Conservation (phyloP, 768 basidiomycete species). For the Infundibulicybe gibba region DNA sequence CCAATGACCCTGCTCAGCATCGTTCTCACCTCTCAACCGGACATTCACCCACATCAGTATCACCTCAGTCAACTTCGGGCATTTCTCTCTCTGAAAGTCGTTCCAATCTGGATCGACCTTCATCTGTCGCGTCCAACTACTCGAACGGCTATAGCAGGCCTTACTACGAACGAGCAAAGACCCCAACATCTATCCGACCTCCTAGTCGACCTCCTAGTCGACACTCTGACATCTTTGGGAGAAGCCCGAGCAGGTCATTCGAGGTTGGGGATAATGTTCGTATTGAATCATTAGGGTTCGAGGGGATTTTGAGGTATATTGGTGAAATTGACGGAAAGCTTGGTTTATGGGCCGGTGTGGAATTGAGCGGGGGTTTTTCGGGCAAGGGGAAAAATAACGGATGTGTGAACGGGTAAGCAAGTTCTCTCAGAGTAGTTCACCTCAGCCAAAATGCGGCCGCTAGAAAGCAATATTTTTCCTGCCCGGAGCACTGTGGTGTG, state of each 20-base stretch:
- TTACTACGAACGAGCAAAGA: slow-evolving; percentile 45
- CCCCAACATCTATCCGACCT: slow-evolving; percentile 35
- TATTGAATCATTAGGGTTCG: slow-evolving; percentile 85
- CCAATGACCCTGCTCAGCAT: slow-evolving; percentile 78
- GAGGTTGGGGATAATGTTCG: slow-evolving; percentile 80
- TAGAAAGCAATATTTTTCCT: slow-evolving; percentile 82
- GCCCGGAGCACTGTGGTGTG: slow-evolving; percentile 84
- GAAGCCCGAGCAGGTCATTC: slow-evolving; percentile 45
- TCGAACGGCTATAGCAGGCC: slow-evolving; percentile 28
- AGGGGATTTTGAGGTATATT: slow-evolving; percentile 76
- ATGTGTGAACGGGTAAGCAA: slow-evolving; percentile 77
- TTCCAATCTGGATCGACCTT: slow-evolving; percentile 41
- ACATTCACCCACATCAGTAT: slow-evolving; percentile 43
- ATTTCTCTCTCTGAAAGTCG: slow-evolving; percentile 48
- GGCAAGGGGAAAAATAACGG: slow-evolving; percentile 98
- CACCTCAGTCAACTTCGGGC: slow-evolving; percentile 39
- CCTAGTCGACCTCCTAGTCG: slow-evolving; percentile 60
- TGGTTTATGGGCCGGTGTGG: slow-evolving; percentile 92
- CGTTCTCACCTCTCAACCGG: slow-evolving; percentile 29
- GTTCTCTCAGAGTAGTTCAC: slow-evolving; percentile 1
- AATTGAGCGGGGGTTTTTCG: slow-evolving; percentile 77
- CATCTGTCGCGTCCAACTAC: slow-evolving; percentile 59
- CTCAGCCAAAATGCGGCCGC: slow-evolving; percentile 1
- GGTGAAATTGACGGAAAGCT: slow-evolving; percentile 88
- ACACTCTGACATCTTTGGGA: slow-evolving; percentile 54